Base-by-base conservation (phyloP, 2,329 filamentous ascomycete species). In the Septoria linicola region DNA sequence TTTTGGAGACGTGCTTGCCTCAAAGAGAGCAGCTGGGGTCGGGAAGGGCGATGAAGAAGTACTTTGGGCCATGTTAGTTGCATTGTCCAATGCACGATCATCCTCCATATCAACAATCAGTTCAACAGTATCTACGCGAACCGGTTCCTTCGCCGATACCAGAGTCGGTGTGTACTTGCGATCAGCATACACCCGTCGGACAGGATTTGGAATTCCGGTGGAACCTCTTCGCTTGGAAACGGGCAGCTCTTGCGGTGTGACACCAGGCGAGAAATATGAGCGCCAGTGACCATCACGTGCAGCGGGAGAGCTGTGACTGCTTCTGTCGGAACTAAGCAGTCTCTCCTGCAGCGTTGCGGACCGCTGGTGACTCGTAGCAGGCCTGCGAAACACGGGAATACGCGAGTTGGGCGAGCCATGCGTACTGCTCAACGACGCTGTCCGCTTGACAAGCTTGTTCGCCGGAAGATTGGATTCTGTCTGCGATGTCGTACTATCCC, bases 371-470 rank as follows among this genome's bases (percentile, higher is more conserved):
- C 87, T 90, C 14, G 88, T 91, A 39, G 86, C 86, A 45, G 88
- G 88, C 61, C 87, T 77, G 52, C 85, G 82, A 53, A 91, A 77
- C 17, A 87, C 72, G 59, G 83, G 80, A 55, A 87, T 74, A 62
- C 85, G 81, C 41, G 83, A 79, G 58, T 73, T 81, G 13, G 58
- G 76, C 10, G 76, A 71, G 41, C 74, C 66, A 55, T 72, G 71
- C 45, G 73, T 65, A 44, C 72, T 72, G 58, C 78, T 77, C 40
- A 75, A 72, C 16, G 85, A 82, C 2, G 83, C 78, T 31, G 81
- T 77, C 54, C 87, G 82, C 71, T 92, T 92, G 45, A 90, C 86
- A 34, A 91, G 76, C 72, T 89, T 90, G 69, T 91, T 91, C 14
- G 83, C 84, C 32, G 81, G 74, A 25, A 81, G 34, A 72, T 67